A percentile compares a stretch with the other conserved stretches of the same genome.
phyloP scores from a whole-genome alignment of 257 asterid genomes.

The Oldenlandia corymbosa region DNA sequence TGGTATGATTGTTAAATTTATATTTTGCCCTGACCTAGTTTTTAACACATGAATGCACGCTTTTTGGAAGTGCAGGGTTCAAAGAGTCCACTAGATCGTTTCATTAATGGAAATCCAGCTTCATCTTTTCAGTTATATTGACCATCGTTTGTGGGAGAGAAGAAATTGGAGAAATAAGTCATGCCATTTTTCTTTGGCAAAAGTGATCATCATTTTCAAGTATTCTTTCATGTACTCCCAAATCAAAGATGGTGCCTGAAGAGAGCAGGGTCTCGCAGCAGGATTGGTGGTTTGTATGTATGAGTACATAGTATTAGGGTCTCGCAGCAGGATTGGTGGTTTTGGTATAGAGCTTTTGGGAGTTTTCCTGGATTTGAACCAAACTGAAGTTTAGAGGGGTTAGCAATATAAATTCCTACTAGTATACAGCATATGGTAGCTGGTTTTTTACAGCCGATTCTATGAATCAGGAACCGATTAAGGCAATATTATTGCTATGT shows the following conservation, averaged over 20 bases:
- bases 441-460: constrained; percentile 2
- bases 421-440: too few species aligned
- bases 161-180: constrained; percentile 3
- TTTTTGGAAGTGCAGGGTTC: constrained; percentile 27
- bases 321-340: background rate
- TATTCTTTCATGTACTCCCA: background rate
- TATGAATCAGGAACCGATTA: background rate
- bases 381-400: background rate
- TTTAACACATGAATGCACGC: background rate
- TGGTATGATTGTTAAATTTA: background rate
- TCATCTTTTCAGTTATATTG: too few species aligned
- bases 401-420: background rate
- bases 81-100: constrained; percentile 19
- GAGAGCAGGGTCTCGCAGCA: background rate
- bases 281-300: constrained; percentile 6
- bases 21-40: background rate
- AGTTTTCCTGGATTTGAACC: background rate
- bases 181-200: background rate
- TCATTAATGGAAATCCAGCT: background rate
- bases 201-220: background rate
- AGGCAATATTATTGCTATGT: background rate
- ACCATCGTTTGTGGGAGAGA: background rate
- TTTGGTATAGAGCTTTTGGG: constrained; percentile 6
- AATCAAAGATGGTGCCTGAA: background rate
- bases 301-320: background rate